Conservation (phyloP, 371 early-diverging fungal genomes). For the Chytridium lagenaria region DNA sequence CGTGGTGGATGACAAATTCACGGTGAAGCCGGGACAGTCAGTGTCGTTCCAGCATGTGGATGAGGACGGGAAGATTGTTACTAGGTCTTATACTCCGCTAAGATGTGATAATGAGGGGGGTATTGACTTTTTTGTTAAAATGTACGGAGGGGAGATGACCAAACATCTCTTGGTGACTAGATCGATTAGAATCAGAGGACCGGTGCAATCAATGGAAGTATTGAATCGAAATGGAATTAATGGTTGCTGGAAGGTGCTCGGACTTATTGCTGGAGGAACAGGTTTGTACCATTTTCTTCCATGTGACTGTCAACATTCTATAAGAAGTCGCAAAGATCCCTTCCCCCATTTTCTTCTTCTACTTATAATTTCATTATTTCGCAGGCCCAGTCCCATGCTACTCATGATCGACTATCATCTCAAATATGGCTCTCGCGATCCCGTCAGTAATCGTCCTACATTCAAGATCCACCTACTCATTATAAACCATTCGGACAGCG, state of each 20-base stretch:
- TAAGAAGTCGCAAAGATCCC: too few species aligned
- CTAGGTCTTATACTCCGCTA: slow-evolving; percentile 48
- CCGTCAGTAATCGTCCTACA: slow-evolving; percentile 29
- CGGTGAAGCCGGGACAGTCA: slow-evolving; percentile 41
- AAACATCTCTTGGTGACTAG: slow-evolving; percentile 19
- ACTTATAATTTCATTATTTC: not conserved
- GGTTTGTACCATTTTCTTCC: slow-evolving; percentile 19
- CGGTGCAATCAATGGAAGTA: slow-evolving; percentile 22
- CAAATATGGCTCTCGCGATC: slow-evolving; percentile 22
- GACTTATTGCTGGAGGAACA: slow-evolving; percentile 46
- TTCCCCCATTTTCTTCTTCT: too few species aligned
- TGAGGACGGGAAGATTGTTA: slow-evolving; percentile 32
- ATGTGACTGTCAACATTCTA: not conserved
- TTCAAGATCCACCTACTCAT: slow-evolving; percentile 34
- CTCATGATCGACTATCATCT: slow-evolving; percentile 50
- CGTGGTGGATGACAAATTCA: slow-evolving; percentile 21
- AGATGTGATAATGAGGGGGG: slow-evolving; percentile 24
- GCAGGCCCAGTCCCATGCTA: slow-evolving; percentile 49
- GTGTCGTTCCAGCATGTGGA: slow-evolving; percentile 41
- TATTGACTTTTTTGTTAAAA: slow-evolving; percentile 47
- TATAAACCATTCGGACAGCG: slow-evolving; percentile 17
- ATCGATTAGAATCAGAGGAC: slow-evolving; percentile 42
- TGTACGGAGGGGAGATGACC: slow-evolving; percentile 47
- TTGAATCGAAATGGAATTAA: slow-evolving; percentile 29
- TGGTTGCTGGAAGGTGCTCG: slow-evolving; percentile 38